Evolutionary conservation across 169 alveolate species (phyloP).

Genomic region (Miamiensis avidus): DNA sequence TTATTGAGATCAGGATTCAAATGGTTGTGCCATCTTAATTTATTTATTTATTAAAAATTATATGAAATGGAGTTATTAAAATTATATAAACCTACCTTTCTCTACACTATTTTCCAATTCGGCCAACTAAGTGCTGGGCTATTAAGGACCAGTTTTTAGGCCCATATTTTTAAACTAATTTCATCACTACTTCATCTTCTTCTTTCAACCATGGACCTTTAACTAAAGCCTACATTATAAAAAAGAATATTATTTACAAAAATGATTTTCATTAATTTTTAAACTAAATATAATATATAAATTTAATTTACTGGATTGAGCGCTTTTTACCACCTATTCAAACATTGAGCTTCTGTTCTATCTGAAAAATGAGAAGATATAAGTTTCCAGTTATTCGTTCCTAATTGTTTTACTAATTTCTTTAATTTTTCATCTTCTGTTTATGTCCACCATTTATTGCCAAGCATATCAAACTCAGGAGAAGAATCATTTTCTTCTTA

Average conservation of each 20-base stretch:
- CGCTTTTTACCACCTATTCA: constrained; percentile 78
- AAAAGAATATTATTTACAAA: not conserved
- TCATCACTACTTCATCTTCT: constrained; percentile 78
- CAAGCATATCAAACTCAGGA: no score
- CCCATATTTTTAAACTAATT: constrained; percentile 77
- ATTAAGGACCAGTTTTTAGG: constrained; percentile 83
- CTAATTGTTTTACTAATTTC: constrained; percentile 58
- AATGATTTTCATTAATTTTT: no score
- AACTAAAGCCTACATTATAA: constrained; percentile 20
- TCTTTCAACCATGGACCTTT: constrained; percentile 88
- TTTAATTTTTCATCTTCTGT: constrained; percentile 67
- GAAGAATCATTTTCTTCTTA: no score
- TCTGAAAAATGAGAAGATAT: constrained; percentile 66
- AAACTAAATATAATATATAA: no score
- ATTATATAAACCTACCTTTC: constrained; percentile 64
- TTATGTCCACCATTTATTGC: constrained; percentile 51
- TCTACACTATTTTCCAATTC: constrained; percentile 86
- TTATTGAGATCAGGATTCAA: constrained; percentile 80
- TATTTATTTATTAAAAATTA: constrained; percentile 17
- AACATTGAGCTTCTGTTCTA: constrained; percentile 70
- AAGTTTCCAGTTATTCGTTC: constrained; percentile 76
- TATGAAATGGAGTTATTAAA: no score
- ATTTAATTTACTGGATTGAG: constrained; percentile 59
- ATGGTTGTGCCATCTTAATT: constrained; percentile 79
- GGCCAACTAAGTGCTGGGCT: constrained; percentile 78